These are phyloP conservation scores for Podila verticillata DNA, from an alignment of 192 early-diverging fungal genomes.

Conservation along the genomic window DNA sequence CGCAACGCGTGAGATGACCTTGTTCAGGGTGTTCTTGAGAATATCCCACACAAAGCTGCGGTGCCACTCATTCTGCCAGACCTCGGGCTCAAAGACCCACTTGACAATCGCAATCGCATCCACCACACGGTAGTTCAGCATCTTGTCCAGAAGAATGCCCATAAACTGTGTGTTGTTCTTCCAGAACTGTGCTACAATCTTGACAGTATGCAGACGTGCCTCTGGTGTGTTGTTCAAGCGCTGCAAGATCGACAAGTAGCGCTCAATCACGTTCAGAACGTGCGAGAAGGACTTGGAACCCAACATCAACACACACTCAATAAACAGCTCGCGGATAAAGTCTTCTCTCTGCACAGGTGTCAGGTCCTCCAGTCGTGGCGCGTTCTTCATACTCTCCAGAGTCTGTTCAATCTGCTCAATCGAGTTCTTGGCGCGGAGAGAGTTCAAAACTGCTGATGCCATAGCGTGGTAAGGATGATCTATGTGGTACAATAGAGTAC, in stretches of 20 bases:
- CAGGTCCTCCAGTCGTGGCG: conserved; percentile 30
- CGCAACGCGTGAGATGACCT: conserved; percentile 83
- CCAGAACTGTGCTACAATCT: conserved; percentile 89
- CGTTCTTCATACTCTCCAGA: conserved; percentile 55
- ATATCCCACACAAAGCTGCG: conserved; percentile 81
- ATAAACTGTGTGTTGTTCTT: conserved; percentile 87
- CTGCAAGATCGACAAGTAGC: conserved; percentile 74
- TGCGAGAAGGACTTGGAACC: conserved; percentile 97
- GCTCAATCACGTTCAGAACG: conserved; percentile 90
- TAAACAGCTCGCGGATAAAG: conserved; percentile 74
- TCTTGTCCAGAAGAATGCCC: conserved; percentile 92
- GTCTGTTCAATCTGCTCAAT: conserved; percentile 57
- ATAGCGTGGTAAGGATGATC: conserved; percentile 53
- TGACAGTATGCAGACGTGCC: conserved; percentile 76
- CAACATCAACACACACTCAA: conserved; percentile 85
- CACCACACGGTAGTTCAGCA: conserved; percentile 94
- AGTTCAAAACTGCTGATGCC: conserved; percentile 53
- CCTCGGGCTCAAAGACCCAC: conserved; percentile 76
- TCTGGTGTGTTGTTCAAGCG: conserved; percentile 68
- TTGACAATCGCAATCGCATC: conserved; percentile 83
- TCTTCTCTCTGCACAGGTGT: conserved; percentile 58
- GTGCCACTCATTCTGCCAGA: conserved; percentile 53
- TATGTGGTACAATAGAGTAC: conserved; percentile 1
- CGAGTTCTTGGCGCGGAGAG: conserved; percentile 56
- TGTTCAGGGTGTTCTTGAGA: conserved; percentile 83